phyloP scores from a whole-genome alignment of 805 yeast genomes.

The Clavispora carvajalis region DNA sequence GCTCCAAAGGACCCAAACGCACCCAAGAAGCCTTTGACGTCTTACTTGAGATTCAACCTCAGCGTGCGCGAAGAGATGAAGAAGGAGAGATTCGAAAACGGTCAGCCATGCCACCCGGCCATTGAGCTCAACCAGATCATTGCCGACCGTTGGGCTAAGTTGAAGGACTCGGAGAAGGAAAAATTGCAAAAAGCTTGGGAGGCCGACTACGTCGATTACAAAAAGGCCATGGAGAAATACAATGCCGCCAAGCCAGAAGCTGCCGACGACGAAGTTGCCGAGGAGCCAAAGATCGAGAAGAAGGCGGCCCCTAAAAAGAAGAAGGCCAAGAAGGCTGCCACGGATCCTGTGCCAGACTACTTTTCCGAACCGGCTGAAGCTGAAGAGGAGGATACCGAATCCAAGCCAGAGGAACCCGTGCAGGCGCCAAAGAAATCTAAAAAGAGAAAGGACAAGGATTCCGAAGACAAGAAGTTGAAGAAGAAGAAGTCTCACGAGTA shows the following conservation, averaged over 20 bases:
- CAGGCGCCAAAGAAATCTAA: constrained; percentile 11
- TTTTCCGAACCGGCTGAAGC: not conserved
- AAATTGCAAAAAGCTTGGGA: constrained; percentile 61
- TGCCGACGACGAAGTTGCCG: constrained; percentile 2
- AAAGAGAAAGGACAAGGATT: constrained; percentile 15
- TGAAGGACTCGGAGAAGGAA: constrained; percentile 64
- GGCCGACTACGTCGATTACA: constrained; percentile 35
- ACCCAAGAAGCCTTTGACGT: constrained; percentile 91
- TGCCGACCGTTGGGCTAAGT: constrained; percentile 71
- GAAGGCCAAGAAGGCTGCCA: constrained; percentile 2
- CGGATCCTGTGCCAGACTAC: not conserved
- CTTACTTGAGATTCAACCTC: constrained; percentile 72
- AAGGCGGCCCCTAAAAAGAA: constrained; percentile 1
- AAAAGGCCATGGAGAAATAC: constrained; percentile 31
- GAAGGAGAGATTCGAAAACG: constrained; percentile 55
- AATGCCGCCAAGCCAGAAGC: constrained; percentile 22
- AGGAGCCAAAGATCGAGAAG: constrained; percentile 1
- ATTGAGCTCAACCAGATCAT: constrained; percentile 76
- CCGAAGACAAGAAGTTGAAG: constrained; percentile 11
- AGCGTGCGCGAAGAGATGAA: constrained; percentile 66
- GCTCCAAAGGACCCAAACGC: constrained; percentile 77
- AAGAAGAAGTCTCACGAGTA: constrained; percentile 10
- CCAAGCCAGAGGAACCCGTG: constrained; percentile 4
- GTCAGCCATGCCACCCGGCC: constrained; percentile 61
- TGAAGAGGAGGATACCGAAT: not conserved